Base-by-base conservation (phyloP, 495 filamentous ascomycete species). In the Aspergillus coremiiformis region DNA sequence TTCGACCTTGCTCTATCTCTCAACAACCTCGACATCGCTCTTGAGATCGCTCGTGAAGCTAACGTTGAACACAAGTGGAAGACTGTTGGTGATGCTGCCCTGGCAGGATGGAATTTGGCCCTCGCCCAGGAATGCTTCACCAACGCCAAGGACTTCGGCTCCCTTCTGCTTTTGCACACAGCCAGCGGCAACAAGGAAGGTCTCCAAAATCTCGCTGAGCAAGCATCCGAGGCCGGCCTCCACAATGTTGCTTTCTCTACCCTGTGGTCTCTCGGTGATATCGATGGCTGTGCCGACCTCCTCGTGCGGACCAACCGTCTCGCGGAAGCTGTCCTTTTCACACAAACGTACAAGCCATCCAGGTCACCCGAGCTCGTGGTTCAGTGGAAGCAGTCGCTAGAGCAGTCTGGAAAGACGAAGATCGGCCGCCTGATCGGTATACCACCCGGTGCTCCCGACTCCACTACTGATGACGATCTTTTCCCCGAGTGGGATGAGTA, bases 1-100 rank as follows among this genome's bases (percentile, higher is more conserved):
- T 97, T 99, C 64, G 93, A 99, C 43, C 77, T 99, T 8, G 87
- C 94, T 1, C 78, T 98, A 30, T 75, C 82, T 3, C 81, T 98
- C 10, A 87, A 84, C 57, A 84, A 92, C 51, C 83, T 96, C 24
- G 78, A 87, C 21, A 86, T 89, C 55, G 93, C 92, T 14, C 78
- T 93, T 0, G 81, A 87, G 30, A 83, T 97, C n/a, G 90, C 91
- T 1, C 77, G 82, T 32, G 74, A 87, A 63, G 84, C 89, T 0
- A 86, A 95, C 49, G 85, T 83, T 6, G 93, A 98, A 65, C 94
- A 96, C 70, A 93, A 94, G 68, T 98, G 92, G 92, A 96, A 96
- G 76, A 89, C 80, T 1, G 84, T 98, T 15, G 93, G 93, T 39
- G 93, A 98, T 56, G 87, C 90, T 1, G 94, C 94, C 23, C 78